Conservation (phyloP, 2,329 filamentous ascomycete genomes). For the Colletotrichum truncatum region DNA sequence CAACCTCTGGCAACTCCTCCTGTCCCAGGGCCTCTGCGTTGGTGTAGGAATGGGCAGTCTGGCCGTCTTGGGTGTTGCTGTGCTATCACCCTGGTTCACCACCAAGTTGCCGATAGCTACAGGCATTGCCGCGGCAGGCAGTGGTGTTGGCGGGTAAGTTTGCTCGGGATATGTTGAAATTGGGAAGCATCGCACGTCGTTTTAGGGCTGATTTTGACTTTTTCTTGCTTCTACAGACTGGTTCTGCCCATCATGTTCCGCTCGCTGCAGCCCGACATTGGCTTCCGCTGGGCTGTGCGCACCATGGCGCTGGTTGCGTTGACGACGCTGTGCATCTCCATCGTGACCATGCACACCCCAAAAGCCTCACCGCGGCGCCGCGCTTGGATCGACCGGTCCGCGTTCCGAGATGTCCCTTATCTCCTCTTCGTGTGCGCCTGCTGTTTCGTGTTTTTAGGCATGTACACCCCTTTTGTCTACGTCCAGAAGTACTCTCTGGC, state of each 20-base stretch:
- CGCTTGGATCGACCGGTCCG: slow-evolving; percentile 37
- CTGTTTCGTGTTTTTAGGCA: slow-evolving; percentile 51
- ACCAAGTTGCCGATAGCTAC: slow-evolving; percentile 39
- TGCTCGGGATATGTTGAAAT: slow-evolving; percentile 44
- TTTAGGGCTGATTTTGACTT: slow-evolving; percentile 69
- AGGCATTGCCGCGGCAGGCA: slow-evolving; percentile 44
- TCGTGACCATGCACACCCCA: slow-evolving; percentile 40
- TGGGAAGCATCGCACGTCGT: slow-evolving; percentile 59
- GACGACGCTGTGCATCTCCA: slow-evolving; percentile 11
- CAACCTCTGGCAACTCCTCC: slow-evolving; percentile 58
- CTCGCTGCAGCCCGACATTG: neutral
- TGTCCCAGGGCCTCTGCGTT: slow-evolving; percentile 54
- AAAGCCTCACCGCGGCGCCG: slow-evolving; percentile 11
- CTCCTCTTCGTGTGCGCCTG: slow-evolving; percentile 44
- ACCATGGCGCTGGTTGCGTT: slow-evolving; percentile 17
- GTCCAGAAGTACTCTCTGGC: slow-evolving; percentile 50
- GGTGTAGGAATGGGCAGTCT: slow-evolving; percentile 54
- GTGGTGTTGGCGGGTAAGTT: slow-evolving; percentile 37
- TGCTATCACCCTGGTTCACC: slow-evolving; percentile 45
- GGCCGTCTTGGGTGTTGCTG: slow-evolving; percentile 46
- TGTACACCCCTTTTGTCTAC: slow-evolving; percentile 60
- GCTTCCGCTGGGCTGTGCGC: slow-evolving; percentile 23
- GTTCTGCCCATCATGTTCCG: slow-evolving; percentile 21
- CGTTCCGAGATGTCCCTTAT: slow-evolving; percentile 48
- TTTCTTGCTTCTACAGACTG: slow-evolving; percentile 55